A percentile compares a stretch with the other conserved stretches of the same genome.
Evolutionary conservation across 2,329 filamentous ascomycete genomes (phyloP).

Genomic region (Apiospora kogelbergensis): DNA sequence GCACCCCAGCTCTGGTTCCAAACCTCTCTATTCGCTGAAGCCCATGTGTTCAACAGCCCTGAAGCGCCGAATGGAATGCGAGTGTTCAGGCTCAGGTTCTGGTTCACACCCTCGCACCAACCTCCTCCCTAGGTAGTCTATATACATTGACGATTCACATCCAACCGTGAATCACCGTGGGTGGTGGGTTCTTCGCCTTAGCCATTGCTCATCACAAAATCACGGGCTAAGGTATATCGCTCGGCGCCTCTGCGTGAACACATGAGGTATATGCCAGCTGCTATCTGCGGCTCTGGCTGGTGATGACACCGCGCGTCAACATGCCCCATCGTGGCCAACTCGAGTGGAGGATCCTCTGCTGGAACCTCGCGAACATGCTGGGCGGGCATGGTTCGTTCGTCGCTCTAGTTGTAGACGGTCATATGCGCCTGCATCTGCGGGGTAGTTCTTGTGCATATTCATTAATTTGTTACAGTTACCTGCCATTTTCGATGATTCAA

Average conservation of each 20-base stretch:
- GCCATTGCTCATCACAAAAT: not conserved
- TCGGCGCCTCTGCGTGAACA: not conserved
- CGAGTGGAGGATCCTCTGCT: slow-evolving; percentile 12
- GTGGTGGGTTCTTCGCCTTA: not conserved
- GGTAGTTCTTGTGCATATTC: slow-evolving; percentile 15
- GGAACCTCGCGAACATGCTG: slow-evolving; percentile 21
- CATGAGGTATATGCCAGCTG: not conserved
- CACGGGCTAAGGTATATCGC: not conserved
- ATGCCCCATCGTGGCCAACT: not conserved
- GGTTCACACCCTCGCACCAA: slow-evolving; percentile 1
- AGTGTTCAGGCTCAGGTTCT: not conserved
- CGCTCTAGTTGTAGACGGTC: slow-evolving; percentile 17
- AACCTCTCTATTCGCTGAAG: not conserved
- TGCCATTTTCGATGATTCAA: not conserved
- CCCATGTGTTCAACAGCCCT: not conserved
- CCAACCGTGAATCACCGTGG: not conserved
- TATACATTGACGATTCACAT: not conserved
- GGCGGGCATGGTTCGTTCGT: slow-evolving; percentile 26
- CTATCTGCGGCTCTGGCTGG: not conserved
- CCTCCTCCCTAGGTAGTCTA: not conserved
- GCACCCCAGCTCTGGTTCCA: not conserved
- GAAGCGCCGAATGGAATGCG: slow-evolving; percentile 2
- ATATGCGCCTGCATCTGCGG: slow-evolving; percentile 30
- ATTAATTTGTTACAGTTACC: not conserved
- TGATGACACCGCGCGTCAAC: not conserved